Evolutionary conservation across 2,329 filamentous ascomycete species (phyloP), one percentile per base, ranked within the genome.

Genomic region (Orbilia ellipsospora): DNA sequence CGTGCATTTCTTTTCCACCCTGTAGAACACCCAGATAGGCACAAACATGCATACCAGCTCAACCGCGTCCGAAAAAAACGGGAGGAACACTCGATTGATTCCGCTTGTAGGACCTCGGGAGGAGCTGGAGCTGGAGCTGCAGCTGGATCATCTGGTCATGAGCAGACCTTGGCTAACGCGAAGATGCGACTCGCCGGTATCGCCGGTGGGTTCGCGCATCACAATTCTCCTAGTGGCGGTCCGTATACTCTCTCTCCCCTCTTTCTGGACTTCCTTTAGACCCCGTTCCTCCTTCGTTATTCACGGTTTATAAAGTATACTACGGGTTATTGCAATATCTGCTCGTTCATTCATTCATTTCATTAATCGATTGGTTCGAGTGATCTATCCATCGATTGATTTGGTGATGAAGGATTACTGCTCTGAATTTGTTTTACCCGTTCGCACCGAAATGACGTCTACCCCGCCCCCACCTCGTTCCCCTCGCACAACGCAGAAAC

Each of bases 111-210:
- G 18, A 42, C 44, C 44, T 48, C 44, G 44, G 44, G 44, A 18
- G 31, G 31, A 36, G 31, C 31, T 36, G 23, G 23, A 23, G 23
- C 23, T 23, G 23, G 23, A 23, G 23, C 23, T 23, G 40, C 40
- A 44, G 40, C 50, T 55, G 12, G 56, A 56, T 65, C 56, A 55
- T n/a, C 66, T 59, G 42, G 31, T 68, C 70, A 74, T 54, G 63
- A 74, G 36, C 63, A 74, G 44, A 62, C 63, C 42, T 74, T 74
- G 70, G 78, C 78, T 79, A 78, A 79, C 78, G 74, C 62, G 77
- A 78, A 64, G 72, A 78, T 80, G 79, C 78, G 79, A 52, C 69
- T 77, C 67, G 76, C 79, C 68, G 78, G 78, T 77, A 79, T 80
- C 60, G 62, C 76, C 78, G 78, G 79, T 64, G 77, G 78, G 62